Evolutionary conservation across 257 asterid species (phyloP).

Genomic region (Vinca minor): DNA sequence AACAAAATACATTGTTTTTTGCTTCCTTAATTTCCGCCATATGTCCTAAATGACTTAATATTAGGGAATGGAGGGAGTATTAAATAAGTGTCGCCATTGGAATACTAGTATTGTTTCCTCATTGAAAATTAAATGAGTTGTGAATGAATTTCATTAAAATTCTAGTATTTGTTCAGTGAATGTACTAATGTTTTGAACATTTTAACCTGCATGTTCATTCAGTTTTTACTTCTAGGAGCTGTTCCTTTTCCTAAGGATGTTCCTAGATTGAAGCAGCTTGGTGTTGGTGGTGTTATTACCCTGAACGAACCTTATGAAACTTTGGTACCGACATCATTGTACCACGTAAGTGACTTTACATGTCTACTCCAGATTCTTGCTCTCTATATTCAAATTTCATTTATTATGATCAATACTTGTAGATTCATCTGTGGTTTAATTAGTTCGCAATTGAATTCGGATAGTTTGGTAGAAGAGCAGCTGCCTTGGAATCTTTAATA

Average conservation of each 20-base stretch:
- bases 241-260: slow-evolving; percentile 95
- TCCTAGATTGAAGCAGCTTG: slow-evolving; percentile 75
- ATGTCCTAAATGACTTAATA: too few relatives aligned
- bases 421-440: neutral
- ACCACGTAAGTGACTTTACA: slow-evolving; percentile 51
- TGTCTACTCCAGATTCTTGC: neutral
- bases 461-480: neutral
- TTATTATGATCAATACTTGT: neutral
- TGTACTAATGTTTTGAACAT: neutral
- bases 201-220: neutral
- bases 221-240: slow-evolving; percentile 87
- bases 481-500: slow-evolving; percentile 1
- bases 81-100: neutral
- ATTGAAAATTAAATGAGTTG: neutral
- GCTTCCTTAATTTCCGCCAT: too few relatives aligned
- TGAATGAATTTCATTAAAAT: neutral
- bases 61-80: too few relatives aligned
- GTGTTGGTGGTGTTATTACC: slow-evolving; percentile 93
- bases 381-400: neutral
- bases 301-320: slow-evolving; percentile 91
- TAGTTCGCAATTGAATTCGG: neutral
- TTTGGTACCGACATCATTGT: slow-evolving; percentile 77
- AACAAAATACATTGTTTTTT: too few relatives aligned
- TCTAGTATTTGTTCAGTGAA: neutral
- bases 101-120: neutral